phyloP scores from a whole-genome alignment of 768 basidiomycete species.

The Albatrellus ellisii region DNA sequence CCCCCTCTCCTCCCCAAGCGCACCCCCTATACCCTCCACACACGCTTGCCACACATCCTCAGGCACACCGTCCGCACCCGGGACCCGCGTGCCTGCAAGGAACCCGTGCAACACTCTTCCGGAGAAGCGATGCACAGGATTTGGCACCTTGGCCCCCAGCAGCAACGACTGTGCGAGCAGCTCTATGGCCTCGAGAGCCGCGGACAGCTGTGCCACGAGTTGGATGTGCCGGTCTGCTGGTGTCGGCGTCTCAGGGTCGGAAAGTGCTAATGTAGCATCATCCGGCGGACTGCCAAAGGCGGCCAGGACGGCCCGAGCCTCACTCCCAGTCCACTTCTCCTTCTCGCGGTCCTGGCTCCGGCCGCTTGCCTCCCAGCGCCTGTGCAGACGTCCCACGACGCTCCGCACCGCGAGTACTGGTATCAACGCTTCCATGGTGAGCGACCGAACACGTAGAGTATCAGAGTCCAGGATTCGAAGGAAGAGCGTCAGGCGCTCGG shows the following conservation, averaged over 20 bases:
- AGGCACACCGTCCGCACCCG: constrained; percentile 8
- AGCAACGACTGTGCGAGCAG: constrained; percentile 51
- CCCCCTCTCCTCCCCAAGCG: constrained; percentile 5
- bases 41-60: constrained; percentile 13
- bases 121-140: constrained; percentile 38
- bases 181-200: constrained; percentile 45
- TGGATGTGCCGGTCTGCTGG: constrained; percentile 52
- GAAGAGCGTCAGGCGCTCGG: constrained; percentile 41
- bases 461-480: constrained; percentile 46
- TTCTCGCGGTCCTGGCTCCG: constrained; percentile 43
- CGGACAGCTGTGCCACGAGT: constrained; percentile 48
- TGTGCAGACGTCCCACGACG: constrained; percentile 38
- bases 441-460: constrained; percentile 27
- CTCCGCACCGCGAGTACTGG: constrained; percentile 49
- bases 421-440: constrained; percentile 34
- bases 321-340: constrained; percentile 56
- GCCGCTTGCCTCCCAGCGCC: constrained; percentile 34
- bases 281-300: constrained; percentile 24
- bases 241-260: constrained; percentile 19
- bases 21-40: constrained; percentile 5
- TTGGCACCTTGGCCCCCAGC: constrained; percentile 33
- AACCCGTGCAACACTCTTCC: constrained; percentile 44
- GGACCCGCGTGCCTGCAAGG: constrained; percentile 24
- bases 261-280: background rate
- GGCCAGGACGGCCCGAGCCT: constrained; percentile 46